Base-by-base conservation (phyloP, 805 yeast genomes). In the Candida rishiriensis region DNA sequence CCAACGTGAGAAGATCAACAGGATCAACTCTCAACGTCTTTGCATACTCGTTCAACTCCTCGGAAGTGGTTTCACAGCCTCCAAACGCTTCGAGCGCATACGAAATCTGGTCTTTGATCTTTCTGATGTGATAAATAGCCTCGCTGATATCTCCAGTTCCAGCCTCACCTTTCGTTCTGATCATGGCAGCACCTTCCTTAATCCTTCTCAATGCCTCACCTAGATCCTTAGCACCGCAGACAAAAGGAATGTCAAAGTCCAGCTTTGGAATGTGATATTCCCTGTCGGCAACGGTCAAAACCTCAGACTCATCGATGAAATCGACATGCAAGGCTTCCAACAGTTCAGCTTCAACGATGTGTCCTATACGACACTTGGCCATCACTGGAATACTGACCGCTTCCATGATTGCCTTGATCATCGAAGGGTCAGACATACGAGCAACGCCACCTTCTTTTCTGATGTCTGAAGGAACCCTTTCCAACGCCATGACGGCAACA, bases 301-400 rank as follows among this genome's bases (percentile, higher is more conserved):
- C 95, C 66, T 85, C 95, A 51, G 87, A 79, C 68, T 86, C 95
- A 61, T 85, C 95, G 47, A 85, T 83, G 70, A 82, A 85, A 64
- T 86, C 95, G 38, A 84, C 78, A 39, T 78, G 85, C 47, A 86
- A 68, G 15, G 79, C 79, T 64, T 86, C 81, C 53, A 85, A 71
- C 42, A 85, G 72, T 67, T 84, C 88, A 14, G 93, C 91, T 67
- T 86, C 95, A 34, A 84, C 90, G 53, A 75, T 70, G 64, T 85
- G 95, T 28, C 95, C 95, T 55, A 86, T 85, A 61, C 95, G 75
- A 58, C 84, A 83, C 65, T 85, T 85, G 45, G 95, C 95, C 93
- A 86, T 86, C 41, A 85, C 91, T 3, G 86, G 86, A 48, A 81
- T 81, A 6, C 81, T 73, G 10, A 81, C 86, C 13, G 83, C 75